phyloP scores from a whole-genome alignment of 495 filamentous ascomycete species.

The Tuber indicum region DNA sequence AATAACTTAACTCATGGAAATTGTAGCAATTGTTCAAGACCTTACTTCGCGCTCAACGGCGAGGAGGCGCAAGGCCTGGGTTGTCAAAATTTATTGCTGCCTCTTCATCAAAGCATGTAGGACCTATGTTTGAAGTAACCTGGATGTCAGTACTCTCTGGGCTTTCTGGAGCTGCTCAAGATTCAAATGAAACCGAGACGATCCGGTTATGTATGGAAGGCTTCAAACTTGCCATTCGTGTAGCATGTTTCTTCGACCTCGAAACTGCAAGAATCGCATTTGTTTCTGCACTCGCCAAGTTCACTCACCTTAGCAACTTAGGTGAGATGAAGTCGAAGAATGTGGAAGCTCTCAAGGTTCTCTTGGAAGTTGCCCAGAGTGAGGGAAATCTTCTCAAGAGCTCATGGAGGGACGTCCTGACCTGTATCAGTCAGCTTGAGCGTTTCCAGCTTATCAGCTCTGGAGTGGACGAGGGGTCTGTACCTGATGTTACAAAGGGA shows the following conservation, averaged over 20 bases:
- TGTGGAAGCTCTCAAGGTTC: constrained; percentile 79
- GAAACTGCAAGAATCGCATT: constrained; percentile 88
- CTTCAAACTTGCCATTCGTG: constrained; percentile 82
- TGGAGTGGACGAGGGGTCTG: constrained; percentile 82
- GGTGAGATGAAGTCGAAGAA: constrained; percentile 96
- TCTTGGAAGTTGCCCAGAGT: constrained; percentile 84
- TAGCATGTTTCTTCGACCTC: constrained; percentile 88
- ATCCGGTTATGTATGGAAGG: constrained; percentile 91
- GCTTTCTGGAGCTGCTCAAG: constrained; percentile 82
- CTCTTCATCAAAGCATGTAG: constrained; percentile 86
- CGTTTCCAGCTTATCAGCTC: constrained; percentile 90
- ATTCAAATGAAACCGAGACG: constrained; percentile 81
- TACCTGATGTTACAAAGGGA: constrained; percentile 87
- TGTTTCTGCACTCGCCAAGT: constrained; percentile 84
- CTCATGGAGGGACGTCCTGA: constrained; percentile 92
- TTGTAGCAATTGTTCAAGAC: constrained; percentile 79
- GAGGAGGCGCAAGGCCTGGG: constrained; percentile 62
- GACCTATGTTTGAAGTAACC: constrained; percentile 97
- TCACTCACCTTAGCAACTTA: constrained; percentile 90
- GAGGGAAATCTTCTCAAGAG: constrained; percentile 82
- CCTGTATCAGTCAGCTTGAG: constrained; percentile 93
- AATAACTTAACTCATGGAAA: background rate
- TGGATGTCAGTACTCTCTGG: constrained; percentile 99
- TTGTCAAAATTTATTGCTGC: constrained; percentile 79
- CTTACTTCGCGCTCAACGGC: constrained; percentile 76